A percentile compares a stretch with the other conserved stretches of the same genome.
Conservation (phyloP, 108 stramenopile genomes). For the Skeletonema tropicum region DNA sequence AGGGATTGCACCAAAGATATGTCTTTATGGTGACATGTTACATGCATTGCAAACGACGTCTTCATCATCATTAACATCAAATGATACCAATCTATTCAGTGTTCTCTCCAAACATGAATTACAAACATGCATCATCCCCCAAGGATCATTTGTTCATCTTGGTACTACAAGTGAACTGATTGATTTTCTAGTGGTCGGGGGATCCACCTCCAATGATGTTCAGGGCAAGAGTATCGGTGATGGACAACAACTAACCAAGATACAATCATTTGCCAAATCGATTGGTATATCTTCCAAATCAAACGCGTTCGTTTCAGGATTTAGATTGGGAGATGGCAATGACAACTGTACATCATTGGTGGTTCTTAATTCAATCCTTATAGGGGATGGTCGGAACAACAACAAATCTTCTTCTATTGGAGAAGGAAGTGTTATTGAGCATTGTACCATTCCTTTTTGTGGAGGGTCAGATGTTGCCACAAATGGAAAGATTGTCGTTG, state of each 20-base stretch:
- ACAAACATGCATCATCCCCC: conserved; percentile 45
- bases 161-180: conserved; percentile 78
- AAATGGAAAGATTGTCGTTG: conserved; percentile 28
- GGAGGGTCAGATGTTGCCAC: neutral
- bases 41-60: conserved; percentile 43
- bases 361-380: conserved; percentile 26
- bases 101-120: conserved; percentile 49
- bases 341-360: neutral
- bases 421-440: conserved; percentile 33
- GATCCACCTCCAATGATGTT: neutral
- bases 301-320: conserved; percentile 13
- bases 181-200: conserved; percentile 56
- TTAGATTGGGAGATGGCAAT: neutral
- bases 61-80: neutral
- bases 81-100: conserved; percentile 16
- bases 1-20: conserved; percentile 22
- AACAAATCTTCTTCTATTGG: conserved; percentile 16
- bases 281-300: conserved; percentile 24
- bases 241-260: neutral
- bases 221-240: neutral
- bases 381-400: neutral
- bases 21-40: conserved; percentile 39
- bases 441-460: conserved; percentile 17
- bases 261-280: conserved; percentile 19
- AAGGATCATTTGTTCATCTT: conserved; percentile 72